phyloP scores from a whole-genome alignment of 192 early-diverging fungal genomes.

The Backusella circina region DNA sequence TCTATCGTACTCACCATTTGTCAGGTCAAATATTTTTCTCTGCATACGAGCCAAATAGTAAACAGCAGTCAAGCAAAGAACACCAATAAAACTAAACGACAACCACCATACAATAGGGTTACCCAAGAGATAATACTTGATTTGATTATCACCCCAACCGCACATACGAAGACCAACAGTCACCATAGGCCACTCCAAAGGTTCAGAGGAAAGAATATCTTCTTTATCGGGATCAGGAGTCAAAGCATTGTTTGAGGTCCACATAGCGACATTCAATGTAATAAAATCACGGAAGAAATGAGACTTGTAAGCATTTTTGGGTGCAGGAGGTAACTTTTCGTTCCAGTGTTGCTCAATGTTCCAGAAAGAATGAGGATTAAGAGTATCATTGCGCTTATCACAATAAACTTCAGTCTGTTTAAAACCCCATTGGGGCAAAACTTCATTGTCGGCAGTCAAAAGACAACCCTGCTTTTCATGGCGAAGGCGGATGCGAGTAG shows the following conservation, averaged over 20 bases:
- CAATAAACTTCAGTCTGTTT: slow-evolving; percentile 91
- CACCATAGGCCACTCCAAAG: slow-evolving; percentile 88
- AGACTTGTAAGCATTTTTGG: slow-evolving; percentile 61
- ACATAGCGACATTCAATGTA: slow-evolving; percentile 94
- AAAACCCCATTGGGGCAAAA: slow-evolving; percentile 95
- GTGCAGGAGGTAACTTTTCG: slow-evolving; percentile 62
- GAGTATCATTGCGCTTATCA: slow-evolving; percentile 57
- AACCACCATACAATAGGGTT: slow-evolving; percentile 94
- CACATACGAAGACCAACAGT: slow-evolving; percentile 89
- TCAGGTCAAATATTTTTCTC: slow-evolving; percentile 58
- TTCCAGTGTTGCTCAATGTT: slow-evolving; percentile 89
- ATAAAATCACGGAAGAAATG: slow-evolving; percentile 82
- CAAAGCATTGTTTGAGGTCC: slow-evolving; percentile 93
- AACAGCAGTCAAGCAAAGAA: slow-evolving; percentile 8
- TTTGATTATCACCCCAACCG: slow-evolving; percentile 78
- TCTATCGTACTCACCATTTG: slow-evolving; percentile 25
- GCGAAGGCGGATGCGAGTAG: slow-evolving; percentile 78
- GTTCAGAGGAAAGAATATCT: slow-evolving; percentile 77
- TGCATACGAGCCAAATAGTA: slow-evolving; percentile 64
- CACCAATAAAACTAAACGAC: slow-evolving; percentile 49
- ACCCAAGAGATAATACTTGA: slow-evolving; percentile 94
- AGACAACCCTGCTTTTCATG: slow-evolving; percentile 73
- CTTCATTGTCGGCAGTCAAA: slow-evolving; percentile 67
- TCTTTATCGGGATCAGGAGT: slow-evolving; percentile 92
- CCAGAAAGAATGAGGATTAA: slow-evolving; percentile 78